phyloP scores from a whole-genome alignment of 345 rosid genomes.

The Chamaenerion angustifolium region DNA sequence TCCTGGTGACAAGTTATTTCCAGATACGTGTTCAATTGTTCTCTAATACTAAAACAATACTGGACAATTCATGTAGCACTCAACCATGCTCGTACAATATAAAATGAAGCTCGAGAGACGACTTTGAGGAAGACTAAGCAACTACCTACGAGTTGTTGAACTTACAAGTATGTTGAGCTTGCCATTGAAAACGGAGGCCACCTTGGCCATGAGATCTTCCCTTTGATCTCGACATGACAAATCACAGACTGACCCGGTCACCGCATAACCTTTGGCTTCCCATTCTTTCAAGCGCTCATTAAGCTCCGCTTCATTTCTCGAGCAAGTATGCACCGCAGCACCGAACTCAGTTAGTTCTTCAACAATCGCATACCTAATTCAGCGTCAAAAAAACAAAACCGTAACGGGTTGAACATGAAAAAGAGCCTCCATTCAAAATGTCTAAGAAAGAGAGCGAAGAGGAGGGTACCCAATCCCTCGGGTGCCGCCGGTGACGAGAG shows the following conservation, averaged over 20 bases:
- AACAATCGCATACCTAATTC: conserved; percentile 45
- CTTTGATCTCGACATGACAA: conserved; percentile 36
- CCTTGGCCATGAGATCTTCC: conserved; percentile 39
- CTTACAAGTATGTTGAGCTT: conserved; percentile 61
- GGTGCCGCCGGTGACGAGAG: conserved; percentile 83
- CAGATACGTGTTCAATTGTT: no score
- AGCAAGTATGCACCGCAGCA: conserved; percentile 62
- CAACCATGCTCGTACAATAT: no score
- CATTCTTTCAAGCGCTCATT: conserved; percentile 40
- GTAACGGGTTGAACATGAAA: no score
- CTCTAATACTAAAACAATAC: no score
- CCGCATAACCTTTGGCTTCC: conserved; percentile 38
- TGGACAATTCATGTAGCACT: no score
- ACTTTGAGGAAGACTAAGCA: not conserved
- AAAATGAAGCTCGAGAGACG: not conserved
- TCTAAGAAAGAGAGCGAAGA: not conserved
- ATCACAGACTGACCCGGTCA: conserved; percentile 73
- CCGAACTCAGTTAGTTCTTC: conserved; percentile 68
- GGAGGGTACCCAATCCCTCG: conserved; percentile 64
- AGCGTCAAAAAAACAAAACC: no score
- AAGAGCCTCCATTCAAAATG: no score
- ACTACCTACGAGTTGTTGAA: not conserved
- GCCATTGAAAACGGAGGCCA: conserved; percentile 32
- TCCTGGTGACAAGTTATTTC: no score
- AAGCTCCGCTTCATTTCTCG: conserved; percentile 58